Conservation (phyloP, 1,139 yeast species). For the Yarrowia galli region DNA sequence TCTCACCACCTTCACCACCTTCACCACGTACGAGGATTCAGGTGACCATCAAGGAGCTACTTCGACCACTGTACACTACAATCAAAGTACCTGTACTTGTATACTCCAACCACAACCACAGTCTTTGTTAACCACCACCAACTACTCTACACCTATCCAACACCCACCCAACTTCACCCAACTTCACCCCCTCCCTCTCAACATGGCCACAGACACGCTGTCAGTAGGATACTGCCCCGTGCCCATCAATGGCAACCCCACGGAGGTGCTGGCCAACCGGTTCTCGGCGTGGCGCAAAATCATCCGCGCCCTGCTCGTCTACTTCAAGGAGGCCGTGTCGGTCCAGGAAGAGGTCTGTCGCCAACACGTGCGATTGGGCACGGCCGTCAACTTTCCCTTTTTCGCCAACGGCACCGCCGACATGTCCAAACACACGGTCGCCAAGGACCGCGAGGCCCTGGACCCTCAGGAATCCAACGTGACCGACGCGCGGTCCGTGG, state of each 20-base stretch:
- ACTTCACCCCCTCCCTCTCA: background rate
- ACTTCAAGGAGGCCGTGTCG: conserved; percentile 78
- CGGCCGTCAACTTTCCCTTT: conserved; percentile 71
- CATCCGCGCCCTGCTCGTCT: conserved; percentile 73
- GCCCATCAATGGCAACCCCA: conserved; percentile 72
- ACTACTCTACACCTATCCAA: too few species aligned
- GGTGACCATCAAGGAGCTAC: too few species aligned
- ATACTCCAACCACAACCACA: background rate
- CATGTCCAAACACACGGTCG: conserved; percentile 35
- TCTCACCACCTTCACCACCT: background rate
- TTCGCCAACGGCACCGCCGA: conserved; percentile 49
- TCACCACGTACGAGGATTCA: too few species aligned
- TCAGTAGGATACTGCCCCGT: conserved; percentile 46
- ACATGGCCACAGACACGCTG: conserved; percentile 9
- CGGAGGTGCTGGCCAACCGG: conserved; percentile 83
- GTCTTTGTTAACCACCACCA: background rate
- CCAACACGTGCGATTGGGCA: conserved; percentile 81
- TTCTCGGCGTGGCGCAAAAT: conserved; percentile 87
- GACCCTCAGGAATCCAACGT: conserved; percentile 39
- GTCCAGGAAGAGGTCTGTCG: conserved; percentile 88
- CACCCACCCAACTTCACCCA: background rate
- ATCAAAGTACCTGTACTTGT: too few species aligned
- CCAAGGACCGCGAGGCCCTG: conserved; percentile 40
- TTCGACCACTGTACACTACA: too few species aligned
- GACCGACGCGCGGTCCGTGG: conserved; percentile 27